Percentiles rank a stretch among this genome's conserved stretches.
Evolutionary conservation across 371 early-diverging fungal genomes (phyloP).

Genomic region (Mortierella sp.): DNA sequence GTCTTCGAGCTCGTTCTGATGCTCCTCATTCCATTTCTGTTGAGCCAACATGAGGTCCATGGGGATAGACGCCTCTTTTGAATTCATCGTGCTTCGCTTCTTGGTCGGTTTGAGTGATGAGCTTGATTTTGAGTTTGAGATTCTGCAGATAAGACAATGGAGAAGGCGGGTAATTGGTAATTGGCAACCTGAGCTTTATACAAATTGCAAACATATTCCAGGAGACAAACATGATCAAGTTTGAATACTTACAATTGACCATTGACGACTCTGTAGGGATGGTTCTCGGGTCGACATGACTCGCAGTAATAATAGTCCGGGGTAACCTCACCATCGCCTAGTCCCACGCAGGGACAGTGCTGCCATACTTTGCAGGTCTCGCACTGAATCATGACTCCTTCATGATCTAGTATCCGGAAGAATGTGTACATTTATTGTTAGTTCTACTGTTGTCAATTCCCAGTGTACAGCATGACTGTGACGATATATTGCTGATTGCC

Average conservation of each 20-base stretch:
- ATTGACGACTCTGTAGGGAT: conserved; percentile 66
- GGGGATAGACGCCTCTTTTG: conserved; percentile 69
- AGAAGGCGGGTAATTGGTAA: background rate
- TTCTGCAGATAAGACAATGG: conserved; percentile 3
- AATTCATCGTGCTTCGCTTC: conserved; percentile 68
- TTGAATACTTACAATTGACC: conserved; percentile 51
- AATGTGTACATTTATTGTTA: conserved; percentile 7
- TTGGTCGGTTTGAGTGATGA: conserved; percentile 53
- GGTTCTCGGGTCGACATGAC: conserved; percentile 81
- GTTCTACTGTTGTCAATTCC: background rate
- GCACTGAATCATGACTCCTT: conserved; percentile 91
- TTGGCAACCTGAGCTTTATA: background rate
- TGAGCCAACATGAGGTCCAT: conserved; percentile 57
- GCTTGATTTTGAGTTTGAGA: conserved; percentile 34
- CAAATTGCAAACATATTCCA: background rate
- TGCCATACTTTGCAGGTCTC: conserved; percentile 94
- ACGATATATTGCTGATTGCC: too few species aligned
- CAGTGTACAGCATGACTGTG: background rate
- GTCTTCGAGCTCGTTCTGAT: conserved; percentile 46
- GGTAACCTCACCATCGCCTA: conserved; percentile 72
- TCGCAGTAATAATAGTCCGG: conserved; percentile 95
- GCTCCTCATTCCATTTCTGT: conserved; percentile 53
- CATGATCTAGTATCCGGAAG: conserved; percentile 64
- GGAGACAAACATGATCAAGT: background rate
- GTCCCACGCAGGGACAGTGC: conserved; percentile 88